phyloP scores from a whole-genome alignment of 345 rosid genomes.

The Rhizophora mangle region DNA sequence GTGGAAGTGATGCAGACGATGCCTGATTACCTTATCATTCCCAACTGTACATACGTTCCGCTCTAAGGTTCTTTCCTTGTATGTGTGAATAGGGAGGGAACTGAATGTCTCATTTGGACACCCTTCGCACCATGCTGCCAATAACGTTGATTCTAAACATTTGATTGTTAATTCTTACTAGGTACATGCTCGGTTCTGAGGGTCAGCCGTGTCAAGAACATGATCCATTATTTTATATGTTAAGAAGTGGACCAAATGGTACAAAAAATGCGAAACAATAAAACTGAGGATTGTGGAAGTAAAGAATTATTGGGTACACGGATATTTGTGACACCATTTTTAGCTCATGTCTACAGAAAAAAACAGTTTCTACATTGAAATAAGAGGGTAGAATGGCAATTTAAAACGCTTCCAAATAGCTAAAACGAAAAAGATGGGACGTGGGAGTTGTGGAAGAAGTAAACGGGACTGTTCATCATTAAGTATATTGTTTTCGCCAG shows the following conservation, averaged over 20 bases:
- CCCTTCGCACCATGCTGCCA: constrained; percentile 13
- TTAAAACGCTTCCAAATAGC: too few relatives aligned
- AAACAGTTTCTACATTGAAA: too few relatives aligned
- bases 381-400: too few relatives aligned
- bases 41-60: constrained; percentile 46
- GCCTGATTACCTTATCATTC: constrained; percentile 35
- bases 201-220: constrained; percentile 10
- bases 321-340: too few relatives aligned
- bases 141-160: constrained; percentile 24
- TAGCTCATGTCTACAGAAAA: too few relatives aligned
- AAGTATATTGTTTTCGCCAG: too few relatives aligned
- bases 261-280: too few relatives aligned
- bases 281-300: too few relatives aligned
- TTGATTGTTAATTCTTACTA: constrained; percentile 29
- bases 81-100: constrained; percentile 20
- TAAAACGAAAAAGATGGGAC: too few relatives aligned
- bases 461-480: too few relatives aligned
- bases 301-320: too few relatives aligned
- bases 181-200: not conserved
- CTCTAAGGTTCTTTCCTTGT: constrained; percentile 20
- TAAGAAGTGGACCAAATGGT: not conserved
- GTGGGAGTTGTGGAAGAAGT: too few relatives aligned
- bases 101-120: constrained; percentile 20
- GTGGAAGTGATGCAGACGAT: constrained; percentile 94
- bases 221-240: constrained; percentile 8